phyloP scores from a whole-genome alignment of 2,329 filamentous ascomycete genomes.

The Colletotrichum sp. region DNA sequence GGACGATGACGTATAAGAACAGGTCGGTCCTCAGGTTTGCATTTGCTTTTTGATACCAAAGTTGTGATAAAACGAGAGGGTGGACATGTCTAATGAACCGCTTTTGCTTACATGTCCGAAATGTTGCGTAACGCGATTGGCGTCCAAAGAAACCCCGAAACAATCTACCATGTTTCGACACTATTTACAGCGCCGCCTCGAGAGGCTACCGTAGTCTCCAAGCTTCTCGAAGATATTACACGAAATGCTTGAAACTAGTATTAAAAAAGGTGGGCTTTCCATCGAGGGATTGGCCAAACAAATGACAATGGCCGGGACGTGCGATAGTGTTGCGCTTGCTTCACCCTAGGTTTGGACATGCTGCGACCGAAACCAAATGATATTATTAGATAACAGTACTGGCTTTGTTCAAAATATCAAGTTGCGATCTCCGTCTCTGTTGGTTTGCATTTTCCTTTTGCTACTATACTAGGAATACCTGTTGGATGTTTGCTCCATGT shows the following conservation, averaged over 20 bases:
- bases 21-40: background rate
- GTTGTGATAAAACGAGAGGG: background rate
- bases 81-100: background rate
- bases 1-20: background rate
- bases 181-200: background rate
- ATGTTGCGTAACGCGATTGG: background rate
- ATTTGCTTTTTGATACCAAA: background rate
- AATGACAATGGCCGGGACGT: background rate
- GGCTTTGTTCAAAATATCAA: no score
- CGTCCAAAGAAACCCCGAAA: background rate
- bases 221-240: background rate
- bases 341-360: background rate
- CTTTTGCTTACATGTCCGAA: background rate
- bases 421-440: background rate
- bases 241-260: background rate
- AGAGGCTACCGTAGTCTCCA: background rate
- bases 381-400: no score
- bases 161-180: background rate
- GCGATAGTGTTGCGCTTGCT: background rate
- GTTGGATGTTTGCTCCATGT: no score
- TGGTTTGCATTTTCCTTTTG: background rate
- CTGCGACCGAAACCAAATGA: no score
- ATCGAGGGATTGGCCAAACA: background rate
- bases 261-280: background rate
- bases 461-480: no score